These are phyloP conservation scores for Hypsizygus marmoreus DNA, from an alignment of 768 basidiomycete species.

Conservation along the genomic window DNA sequence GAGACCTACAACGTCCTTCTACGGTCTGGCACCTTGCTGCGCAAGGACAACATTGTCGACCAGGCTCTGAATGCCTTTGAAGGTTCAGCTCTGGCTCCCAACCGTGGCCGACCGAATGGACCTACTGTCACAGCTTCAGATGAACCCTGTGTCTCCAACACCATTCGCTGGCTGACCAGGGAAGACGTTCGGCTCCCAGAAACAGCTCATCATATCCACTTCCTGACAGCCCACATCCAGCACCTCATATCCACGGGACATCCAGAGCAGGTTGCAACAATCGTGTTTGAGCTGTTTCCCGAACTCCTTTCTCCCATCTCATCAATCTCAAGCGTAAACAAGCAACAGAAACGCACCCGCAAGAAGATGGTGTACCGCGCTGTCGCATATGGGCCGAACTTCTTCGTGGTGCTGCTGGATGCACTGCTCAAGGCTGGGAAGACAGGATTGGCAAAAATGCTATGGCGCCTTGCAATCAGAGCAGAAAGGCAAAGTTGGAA, in stretches of 20 bases:
- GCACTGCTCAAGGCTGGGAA: slow-evolving; percentile 58
- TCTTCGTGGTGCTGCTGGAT: slow-evolving; percentile 61
- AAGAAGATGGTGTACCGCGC: slow-evolving; percentile 41
- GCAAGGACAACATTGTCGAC: slow-evolving; percentile 42
- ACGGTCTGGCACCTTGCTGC: slow-evolving; percentile 53
- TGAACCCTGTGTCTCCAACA: slow-evolving; percentile 5
- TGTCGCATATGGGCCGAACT: slow-evolving; percentile 55
- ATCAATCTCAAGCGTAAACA: slow-evolving; percentile 27
- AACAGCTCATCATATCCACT: slow-evolving; percentile 45
- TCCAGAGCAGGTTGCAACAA: slow-evolving; percentile 40
- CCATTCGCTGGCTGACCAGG: slow-evolving; percentile 7
- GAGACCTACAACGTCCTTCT: slow-evolving; percentile 62
- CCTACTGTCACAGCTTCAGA: not conserved
- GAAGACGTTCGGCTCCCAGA: slow-evolving; percentile 5
- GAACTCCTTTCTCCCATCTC: slow-evolving; percentile 36
- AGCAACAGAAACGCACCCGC: slow-evolving; percentile 22
- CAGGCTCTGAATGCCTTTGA: slow-evolving; percentile 36
- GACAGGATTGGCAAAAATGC: slow-evolving; percentile 56
- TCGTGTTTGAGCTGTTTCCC: slow-evolving; percentile 61
- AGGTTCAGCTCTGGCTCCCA: too few species aligned
- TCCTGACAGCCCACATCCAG: slow-evolving; percentile 52
- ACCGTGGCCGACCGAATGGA: not conserved
- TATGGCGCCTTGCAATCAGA: slow-evolving; percentile 63
- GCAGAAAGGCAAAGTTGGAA: slow-evolving; percentile 61
- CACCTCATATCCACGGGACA: slow-evolving; percentile 53